Evolutionary conservation across 225 moss, liverwort and hornwort genomes (phyloP).

Genomic region (Climacium dendroides): DNA sequence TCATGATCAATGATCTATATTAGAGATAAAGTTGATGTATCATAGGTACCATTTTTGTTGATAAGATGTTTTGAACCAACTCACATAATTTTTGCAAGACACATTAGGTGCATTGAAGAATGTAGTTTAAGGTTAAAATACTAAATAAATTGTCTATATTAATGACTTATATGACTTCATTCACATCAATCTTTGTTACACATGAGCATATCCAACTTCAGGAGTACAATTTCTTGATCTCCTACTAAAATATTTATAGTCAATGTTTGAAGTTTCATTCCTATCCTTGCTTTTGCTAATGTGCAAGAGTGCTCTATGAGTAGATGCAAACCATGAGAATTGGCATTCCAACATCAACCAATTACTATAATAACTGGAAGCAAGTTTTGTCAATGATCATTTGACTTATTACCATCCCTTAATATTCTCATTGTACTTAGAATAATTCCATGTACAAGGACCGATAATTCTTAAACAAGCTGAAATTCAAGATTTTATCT

Average conservation of each 20-base stretch:
- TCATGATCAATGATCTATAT: neutral
- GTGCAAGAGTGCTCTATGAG: neutral
- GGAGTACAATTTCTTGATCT: neutral
- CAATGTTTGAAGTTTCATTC: neutral
- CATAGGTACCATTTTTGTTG: neutral
- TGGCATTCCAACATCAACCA: neutral
- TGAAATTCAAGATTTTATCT: neutral
- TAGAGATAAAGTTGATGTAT: neutral
- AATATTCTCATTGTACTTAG: neutral
- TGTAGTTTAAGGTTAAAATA: neutral
- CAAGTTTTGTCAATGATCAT: neutral
- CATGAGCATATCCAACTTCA: neutral
- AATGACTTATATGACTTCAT: neutral
- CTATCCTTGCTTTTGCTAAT: rapidly evolving
- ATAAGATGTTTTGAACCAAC: rapidly evolving
- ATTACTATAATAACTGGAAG: neutral
- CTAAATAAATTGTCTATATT: neutral
- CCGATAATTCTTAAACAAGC: rapidly evolving
- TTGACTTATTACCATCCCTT: neutral
- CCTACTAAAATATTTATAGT: rapidly evolving
- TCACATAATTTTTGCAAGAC: neutral
- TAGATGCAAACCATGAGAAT: neutral
- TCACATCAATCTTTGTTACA: neutral
- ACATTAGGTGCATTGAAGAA: neutral
- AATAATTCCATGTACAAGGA: neutral